Conservation (phyloP, 2,329 filamentous ascomycete species). For the Aureobasidium mangrovei region DNA sequence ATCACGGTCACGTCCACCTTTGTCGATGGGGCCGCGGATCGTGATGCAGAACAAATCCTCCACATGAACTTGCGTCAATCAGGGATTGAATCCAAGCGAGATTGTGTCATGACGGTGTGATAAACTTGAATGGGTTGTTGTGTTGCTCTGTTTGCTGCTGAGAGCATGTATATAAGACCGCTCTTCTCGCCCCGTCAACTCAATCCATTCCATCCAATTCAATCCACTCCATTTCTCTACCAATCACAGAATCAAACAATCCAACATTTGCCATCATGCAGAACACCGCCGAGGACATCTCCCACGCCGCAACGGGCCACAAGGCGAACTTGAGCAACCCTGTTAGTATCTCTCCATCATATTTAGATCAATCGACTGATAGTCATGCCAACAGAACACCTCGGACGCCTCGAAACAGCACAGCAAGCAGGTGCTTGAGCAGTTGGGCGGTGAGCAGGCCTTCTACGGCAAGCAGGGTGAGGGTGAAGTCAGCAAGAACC, state of each 20-base stretch:
- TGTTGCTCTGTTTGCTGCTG: neutral
- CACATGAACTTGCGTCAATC: no score
- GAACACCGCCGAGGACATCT: conserved; percentile 16
- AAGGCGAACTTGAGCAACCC: conserved; percentile 43
- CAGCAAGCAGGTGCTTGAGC: conserved; percentile 33
- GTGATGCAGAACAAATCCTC: neutral
- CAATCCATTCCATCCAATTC: neutral
- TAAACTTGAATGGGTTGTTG: neutral
- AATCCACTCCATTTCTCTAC: neutral
- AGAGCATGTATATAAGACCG: no score
- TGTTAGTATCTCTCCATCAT: conserved; percentile 22
- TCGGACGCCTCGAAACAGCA: conserved; percentile 40
- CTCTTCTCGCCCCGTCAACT: no score
- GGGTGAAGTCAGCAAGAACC: conserved; percentile 32
- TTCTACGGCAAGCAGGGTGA: conserved; percentile 37
- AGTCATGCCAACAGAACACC: conserved; percentile 28
- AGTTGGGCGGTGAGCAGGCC: conserved; percentile 36
- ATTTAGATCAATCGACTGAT: conserved; percentile 3
- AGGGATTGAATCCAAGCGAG: no score
- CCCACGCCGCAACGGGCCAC: conserved; percentile 42
- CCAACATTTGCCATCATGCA: neutral
- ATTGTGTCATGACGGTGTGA: neutral
- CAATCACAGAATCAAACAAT: neutral
- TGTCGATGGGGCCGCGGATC: neutral
- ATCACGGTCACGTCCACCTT: neutral